phyloP scores from a whole-genome alignment of 179 eudicot genomes.

The Patellifolia procumbens region DNA sequence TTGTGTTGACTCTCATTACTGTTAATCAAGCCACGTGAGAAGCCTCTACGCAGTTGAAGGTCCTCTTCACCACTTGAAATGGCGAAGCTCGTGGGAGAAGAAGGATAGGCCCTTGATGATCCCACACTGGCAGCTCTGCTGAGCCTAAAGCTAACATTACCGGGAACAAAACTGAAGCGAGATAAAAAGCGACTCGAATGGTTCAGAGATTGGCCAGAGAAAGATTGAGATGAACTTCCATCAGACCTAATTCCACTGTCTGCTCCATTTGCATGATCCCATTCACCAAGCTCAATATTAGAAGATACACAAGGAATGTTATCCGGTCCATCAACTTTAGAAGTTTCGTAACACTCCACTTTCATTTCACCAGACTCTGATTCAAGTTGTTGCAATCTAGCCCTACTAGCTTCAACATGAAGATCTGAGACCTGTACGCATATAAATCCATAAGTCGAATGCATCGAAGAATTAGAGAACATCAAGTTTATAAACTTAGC shows the following conservation, averaged over 20 bases:
- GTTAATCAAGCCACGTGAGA: conserved; percentile 32
- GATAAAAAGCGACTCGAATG: conserved; percentile 69
- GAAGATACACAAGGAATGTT: conserved; percentile 46
- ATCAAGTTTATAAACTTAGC: not conserved
- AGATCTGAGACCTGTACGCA: conserved; percentile 50
- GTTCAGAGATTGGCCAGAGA: conserved; percentile 50
- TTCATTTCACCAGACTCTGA: conserved; percentile 43
- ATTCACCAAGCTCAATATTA: conserved; percentile 50
- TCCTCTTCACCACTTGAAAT: conserved; percentile 45
- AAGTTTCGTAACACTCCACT: conserved; percentile 42
- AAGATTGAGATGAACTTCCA: conserved; percentile 56
- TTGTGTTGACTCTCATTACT: conserved; percentile 42
- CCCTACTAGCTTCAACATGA: conserved; percentile 35
- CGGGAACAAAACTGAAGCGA: conserved; percentile 71
- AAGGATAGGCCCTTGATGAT: conserved; percentile 56
- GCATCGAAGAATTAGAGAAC: not conserved
- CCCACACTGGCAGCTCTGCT: conserved; percentile 68
- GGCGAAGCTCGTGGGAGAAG: conserved; percentile 49
- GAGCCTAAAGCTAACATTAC: conserved; percentile 80
- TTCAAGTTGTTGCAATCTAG: conserved; percentile 35
- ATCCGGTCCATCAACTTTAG: conserved; percentile 50
- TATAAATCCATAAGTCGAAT: conserved; percentile 6
- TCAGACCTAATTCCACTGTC: conserved; percentile 38
- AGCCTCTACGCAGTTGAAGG: conserved; percentile 34
- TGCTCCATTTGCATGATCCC: conserved; percentile 51